Percentiles rank a stretch among this genome's conserved stretches.
phyloP scores from a whole-genome alignment of 148 eudicot species.

The Persicaria tinctoria region DNA sequence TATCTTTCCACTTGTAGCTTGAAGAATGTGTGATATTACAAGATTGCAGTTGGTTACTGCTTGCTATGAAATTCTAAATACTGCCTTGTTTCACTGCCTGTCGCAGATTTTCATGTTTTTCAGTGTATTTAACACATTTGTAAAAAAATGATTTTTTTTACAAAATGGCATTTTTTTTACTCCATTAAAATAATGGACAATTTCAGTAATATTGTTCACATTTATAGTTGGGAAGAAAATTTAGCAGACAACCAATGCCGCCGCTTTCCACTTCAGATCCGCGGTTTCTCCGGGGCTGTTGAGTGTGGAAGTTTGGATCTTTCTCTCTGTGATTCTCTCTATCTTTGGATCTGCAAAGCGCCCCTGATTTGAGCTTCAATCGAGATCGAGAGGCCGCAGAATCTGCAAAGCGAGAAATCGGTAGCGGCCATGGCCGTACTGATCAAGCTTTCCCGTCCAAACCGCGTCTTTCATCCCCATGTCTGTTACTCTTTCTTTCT shows the following conservation, averaged over 20 bases:
- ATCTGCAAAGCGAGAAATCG: neutral
- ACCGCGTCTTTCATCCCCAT: conserved; percentile 45
- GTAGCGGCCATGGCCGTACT: conserved; percentile 41
- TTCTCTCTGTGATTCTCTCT: neutral
- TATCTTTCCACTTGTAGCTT: no score
- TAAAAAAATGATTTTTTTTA: no score
- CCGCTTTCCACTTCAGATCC: neutral
- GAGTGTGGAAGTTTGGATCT: neutral
- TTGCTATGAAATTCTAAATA: no score
- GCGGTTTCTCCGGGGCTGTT: neutral
- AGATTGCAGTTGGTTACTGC: no score
- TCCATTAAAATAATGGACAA: no score
- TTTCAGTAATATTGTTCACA: no score
- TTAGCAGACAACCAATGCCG: neutral
- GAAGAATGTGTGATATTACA: no score
- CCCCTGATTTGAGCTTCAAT: neutral
- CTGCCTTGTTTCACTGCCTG: no score
- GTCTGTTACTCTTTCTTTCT: conserved; percentile 24
- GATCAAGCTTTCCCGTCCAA: conserved; percentile 62
- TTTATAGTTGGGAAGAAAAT: neutral
- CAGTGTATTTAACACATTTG: no score
- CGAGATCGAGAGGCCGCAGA: neutral
- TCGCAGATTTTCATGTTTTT: no score
- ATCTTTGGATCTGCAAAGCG: neutral
- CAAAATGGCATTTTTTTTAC: no score